These are phyloP conservation scores for Diaporthe sp. DNA, from an alignment of 2,329 filamentous ascomycete genomes.

Conservation along the genomic window DNA sequence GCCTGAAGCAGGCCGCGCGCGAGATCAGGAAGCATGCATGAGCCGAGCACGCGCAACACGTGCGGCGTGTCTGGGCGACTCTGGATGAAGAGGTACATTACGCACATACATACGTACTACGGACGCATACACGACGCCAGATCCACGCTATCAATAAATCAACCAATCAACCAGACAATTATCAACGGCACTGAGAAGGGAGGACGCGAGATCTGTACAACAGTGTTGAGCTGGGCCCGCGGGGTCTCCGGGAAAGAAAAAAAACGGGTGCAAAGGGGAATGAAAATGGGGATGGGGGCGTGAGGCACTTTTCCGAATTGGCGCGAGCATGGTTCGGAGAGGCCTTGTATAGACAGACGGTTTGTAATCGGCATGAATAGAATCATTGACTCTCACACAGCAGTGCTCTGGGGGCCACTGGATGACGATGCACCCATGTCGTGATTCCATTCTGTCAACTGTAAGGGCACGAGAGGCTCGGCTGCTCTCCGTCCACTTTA, in stretches of 20 bases:
- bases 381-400: conserved; percentile 38
- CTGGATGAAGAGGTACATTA: neutral
- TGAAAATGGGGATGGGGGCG: neutral
- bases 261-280: neutral
- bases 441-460: neutral
- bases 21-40: conserved; percentile 69
- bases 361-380: conserved; percentile 39
- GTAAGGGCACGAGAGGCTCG: too few relatives aligned
- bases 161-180: neutral
- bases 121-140: neutral
- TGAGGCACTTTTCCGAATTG: neutral
- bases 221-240: conserved; percentile 26
- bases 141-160: neutral
- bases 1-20: conserved; percentile 72
- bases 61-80: neutral
- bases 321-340: conserved; percentile 17
- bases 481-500: too few relatives aligned
- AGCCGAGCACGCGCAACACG: neutral
- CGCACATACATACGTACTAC: conserved; percentile 1
- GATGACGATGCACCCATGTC: too few relatives aligned
- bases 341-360: conserved; percentile 35
- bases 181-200: neutral
- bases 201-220: conserved; percentile 36
- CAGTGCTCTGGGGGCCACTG: neutral
- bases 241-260: neutral